Evolutionary conservation across 2,329 filamentous ascomycete species (phyloP), one percentile per base, ranked within the genome.

Genomic region (Nigrospora sphaerica): DNA sequence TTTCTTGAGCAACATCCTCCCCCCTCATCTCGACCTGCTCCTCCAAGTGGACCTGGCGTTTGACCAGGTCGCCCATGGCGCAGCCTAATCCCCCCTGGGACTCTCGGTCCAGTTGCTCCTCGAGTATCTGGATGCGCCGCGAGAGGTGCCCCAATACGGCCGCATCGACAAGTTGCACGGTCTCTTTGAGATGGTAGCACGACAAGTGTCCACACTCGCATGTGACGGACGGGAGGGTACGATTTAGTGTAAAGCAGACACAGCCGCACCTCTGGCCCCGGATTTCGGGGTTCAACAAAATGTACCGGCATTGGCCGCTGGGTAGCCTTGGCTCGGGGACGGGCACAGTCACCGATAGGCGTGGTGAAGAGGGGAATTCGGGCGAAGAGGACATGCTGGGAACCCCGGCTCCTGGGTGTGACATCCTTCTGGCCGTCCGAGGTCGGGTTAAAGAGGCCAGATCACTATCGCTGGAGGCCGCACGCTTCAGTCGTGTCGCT

Each of bases 191-290:
- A 56, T 82, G 78, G 56, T 75, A 82, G 59, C 78, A 81, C 32
- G 78, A 75, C 45, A 79, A 70, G 56, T 82, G 78, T 6, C 78
- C 78, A 53, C 78, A 82, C 43, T 78, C 71, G 54, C 78, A 82
- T 17, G 65, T 71, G 45, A 75, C 74, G 34, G 77, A 72, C 1
- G 78, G 77, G 12, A 75, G 64, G n/a, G 66, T 58, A 43, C 66
- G 68, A 59, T 79, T 80, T 47, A 75, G 69, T 5, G 72, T 72
- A 59, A 82, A 82, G 49, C 72, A 69, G 50, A 77, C 73, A 54
- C 78, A 82, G 39, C 72, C 77, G 59, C 78, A 82, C 38, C 78
- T 74, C 48, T 78, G 70, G 44, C 78, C 77, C 53, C 74, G 77
- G 58, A 78, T 67, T 54, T 78, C 75, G 6, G 78, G 75, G 46